These are phyloP conservation scores for Fusarium citri DNA, from an alignment of 2,329 filamentous ascomycete genomes.

Conservation along the genomic window DNA sequence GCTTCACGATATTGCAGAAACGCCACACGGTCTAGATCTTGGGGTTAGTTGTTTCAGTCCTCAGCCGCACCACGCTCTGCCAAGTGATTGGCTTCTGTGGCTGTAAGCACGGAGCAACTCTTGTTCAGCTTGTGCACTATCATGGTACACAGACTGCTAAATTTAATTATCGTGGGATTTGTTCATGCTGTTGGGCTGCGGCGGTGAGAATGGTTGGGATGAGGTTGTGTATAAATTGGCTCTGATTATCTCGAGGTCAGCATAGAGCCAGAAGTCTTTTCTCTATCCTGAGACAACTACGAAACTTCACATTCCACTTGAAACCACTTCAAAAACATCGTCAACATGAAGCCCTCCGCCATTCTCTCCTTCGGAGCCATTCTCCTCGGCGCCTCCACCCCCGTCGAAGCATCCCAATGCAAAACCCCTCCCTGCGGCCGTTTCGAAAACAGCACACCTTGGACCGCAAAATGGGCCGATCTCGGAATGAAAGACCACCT, in stretches of 20 bases:
- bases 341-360: background rate
- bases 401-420: background rate
- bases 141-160: background rate
- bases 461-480: background rate
- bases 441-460: constrained; percentile 13
- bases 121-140: background rate
- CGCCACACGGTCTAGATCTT: constrained; percentile 1
- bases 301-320: background rate
- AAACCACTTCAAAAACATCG: accelerated
- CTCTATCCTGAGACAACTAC: accelerated
- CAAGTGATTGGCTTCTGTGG: background rate
- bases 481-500: background rate
- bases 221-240: background rate
- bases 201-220: no score
- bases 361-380: background rate
- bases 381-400: background rate
- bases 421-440: background rate
- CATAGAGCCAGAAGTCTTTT: accelerated
- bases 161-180: background rate
- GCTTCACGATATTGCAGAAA: background rate
- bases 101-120: constrained; percentile 9
- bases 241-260: background rate
- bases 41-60: background rate
- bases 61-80: background rate
- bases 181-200: background rate